Evolutionary conservation across 768 basidiomycete genomes (phyloP).

Genomic region (Tylopilus intermedius): DNA sequence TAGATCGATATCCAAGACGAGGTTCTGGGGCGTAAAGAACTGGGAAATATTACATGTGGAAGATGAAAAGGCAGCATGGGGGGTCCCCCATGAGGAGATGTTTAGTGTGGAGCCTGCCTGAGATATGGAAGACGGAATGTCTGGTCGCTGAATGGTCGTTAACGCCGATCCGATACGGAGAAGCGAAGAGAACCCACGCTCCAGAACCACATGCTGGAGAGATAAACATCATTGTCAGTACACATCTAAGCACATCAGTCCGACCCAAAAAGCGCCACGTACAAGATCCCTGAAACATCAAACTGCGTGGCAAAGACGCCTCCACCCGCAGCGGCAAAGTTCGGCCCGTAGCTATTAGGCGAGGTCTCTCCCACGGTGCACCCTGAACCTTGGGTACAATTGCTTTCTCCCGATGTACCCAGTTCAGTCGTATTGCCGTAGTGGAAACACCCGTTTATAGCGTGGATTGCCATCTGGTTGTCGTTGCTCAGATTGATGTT

Average conservation of each 20-base stretch:
- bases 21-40: constrained; percentile 44
- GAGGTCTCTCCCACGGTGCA: constrained; percentile 30
- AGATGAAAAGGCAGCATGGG: constrained; percentile 40
- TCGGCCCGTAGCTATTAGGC: constrained; percentile 23
- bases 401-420: constrained; percentile 25
- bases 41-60: constrained; percentile 40
- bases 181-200: constrained; percentile 29
- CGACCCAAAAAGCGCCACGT: constrained; percentile 14
- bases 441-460: constrained; percentile 37
- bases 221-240: neutral
- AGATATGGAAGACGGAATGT: constrained; percentile 35
- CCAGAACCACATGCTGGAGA: constrained; percentile 46
- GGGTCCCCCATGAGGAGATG: constrained; percentile 40
- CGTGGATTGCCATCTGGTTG: constrained; percentile 60
- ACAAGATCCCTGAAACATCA: constrained; percentile 51
- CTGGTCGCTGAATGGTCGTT: constrained; percentile 29
- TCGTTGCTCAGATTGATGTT: constrained; percentile 45
- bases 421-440: constrained; percentile 27
- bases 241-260: neutral
- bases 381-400: constrained; percentile 24
- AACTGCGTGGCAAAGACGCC: constrained; percentile 70
- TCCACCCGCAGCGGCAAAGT: constrained; percentile 38
- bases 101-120: constrained; percentile 33
- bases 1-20: constrained; percentile 52
- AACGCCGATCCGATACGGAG: constrained; percentile 6